Conservation (phyloP, 306 rosid genomes). For the Betula pendula region DNA sequence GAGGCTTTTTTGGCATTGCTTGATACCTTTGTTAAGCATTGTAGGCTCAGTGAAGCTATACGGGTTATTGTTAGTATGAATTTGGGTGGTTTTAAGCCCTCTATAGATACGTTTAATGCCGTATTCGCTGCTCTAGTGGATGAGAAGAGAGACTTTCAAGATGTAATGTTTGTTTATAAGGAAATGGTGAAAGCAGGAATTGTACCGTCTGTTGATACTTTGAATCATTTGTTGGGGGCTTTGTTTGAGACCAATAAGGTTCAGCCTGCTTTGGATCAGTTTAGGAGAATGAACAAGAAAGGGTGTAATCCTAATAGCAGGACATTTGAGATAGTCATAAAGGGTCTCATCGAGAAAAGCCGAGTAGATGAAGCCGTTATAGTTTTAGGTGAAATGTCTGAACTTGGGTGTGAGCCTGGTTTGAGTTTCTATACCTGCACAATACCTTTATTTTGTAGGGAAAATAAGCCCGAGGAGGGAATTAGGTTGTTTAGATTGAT, state of each 20-base stretch:
- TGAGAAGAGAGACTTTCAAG: conserved; percentile 49
- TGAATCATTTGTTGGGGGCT: conserved; percentile 71
- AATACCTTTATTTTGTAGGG: conserved; percentile 71
- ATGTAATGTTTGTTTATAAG: conserved; percentile 73
- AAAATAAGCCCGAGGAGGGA: conserved; percentile 56
- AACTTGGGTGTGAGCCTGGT: conserved; percentile 46
- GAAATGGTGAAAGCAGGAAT: conserved; percentile 81
- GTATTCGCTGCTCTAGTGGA: conserved; percentile 61
- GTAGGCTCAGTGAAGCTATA: conserved; percentile 62
- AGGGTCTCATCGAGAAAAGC: conserved; percentile 47
- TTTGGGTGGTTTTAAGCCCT: conserved; percentile 52
- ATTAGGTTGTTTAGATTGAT: conserved; percentile 60
- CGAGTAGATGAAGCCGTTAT: conserved; percentile 65
- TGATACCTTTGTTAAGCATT: conserved; percentile 44
- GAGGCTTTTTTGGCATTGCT: conserved; percentile 55
- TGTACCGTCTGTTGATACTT: conserved; percentile 60
- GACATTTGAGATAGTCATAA: conserved; percentile 66
- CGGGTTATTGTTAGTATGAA: conserved; percentile 55
- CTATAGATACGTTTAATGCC: conserved; percentile 55
- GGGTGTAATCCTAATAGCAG: conserved; percentile 69
- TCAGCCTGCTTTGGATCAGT: conserved; percentile 76
- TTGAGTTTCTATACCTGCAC: conserved; percentile 55
- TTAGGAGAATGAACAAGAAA: conserved; percentile 72
- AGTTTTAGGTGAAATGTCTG: conserved; percentile 49
- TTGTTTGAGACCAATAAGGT: conserved; percentile 44